These are phyloP conservation scores for Oropetium thomaeum DNA, from an alignment of 176 grass and related monocot species.

Conservation along the genomic window DNA sequence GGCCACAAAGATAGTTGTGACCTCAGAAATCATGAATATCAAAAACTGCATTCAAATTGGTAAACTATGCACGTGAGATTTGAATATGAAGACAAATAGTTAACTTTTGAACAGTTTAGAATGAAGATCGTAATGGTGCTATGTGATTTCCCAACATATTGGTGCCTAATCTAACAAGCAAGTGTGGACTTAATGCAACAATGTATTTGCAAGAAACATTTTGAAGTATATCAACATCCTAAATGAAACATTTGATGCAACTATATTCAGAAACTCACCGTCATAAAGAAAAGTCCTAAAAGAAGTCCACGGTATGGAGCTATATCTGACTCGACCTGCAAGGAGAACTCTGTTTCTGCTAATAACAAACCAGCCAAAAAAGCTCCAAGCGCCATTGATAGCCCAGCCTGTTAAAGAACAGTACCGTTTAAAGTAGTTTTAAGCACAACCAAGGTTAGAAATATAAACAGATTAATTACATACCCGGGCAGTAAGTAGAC, in stretches of 20 bases:
- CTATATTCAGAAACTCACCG: slow-evolving; percentile 47
- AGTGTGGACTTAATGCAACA: no score
- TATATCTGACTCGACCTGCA: slow-evolving; percentile 99
- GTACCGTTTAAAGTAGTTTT: slow-evolving; percentile 29
- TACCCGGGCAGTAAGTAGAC: slow-evolving; percentile 98
- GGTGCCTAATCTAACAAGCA: no score
- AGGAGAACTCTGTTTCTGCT: slow-evolving; percentile 99
- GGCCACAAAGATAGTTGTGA: background rate
- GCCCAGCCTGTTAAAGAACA: slow-evolving; percentile 66
- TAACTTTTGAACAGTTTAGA: slow-evolving; percentile 13
- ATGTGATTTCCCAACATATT: background rate
- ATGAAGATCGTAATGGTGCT: background rate
- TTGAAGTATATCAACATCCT: background rate
- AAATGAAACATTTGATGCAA: background rate
- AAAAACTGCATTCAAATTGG: background rate
- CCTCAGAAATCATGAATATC: background rate
- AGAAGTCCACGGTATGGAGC: slow-evolving; percentile 98
- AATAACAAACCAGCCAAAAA: slow-evolving; percentile 98
- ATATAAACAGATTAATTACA: slow-evolving; percentile 29
- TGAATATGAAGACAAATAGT: background rate
- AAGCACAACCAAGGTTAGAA: background rate
- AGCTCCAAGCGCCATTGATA: slow-evolving; percentile 97
- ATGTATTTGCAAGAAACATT: slow-evolving; percentile 18
- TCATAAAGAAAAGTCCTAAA: slow-evolving; percentile 99
- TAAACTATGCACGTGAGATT: slow-evolving; percentile 5